These are phyloP conservation scores for Syzygium aromaticum DNA, from an alignment of 345 rosid species.

Conservation along the genomic window DNA sequence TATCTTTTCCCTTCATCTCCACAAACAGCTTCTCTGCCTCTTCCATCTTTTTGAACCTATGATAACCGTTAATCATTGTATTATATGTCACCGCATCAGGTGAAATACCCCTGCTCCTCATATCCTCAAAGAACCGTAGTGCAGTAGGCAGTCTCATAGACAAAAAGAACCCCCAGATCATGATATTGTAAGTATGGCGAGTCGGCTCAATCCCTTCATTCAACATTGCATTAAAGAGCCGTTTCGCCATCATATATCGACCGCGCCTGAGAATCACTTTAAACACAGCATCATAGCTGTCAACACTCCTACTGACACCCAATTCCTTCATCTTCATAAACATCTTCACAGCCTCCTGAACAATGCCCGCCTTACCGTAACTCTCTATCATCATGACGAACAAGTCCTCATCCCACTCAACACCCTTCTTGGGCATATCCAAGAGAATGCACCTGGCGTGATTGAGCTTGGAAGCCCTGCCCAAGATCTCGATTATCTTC, in stretches of 20 bases:
- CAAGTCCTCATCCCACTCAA: constrained; percentile 81
- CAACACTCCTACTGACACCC: constrained; percentile 62
- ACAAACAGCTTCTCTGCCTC: constrained; percentile 78
- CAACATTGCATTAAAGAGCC: constrained; percentile 72
- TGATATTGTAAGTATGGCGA: constrained; percentile 63
- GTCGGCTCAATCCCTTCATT: constrained; percentile 71
- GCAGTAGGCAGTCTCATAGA: constrained; percentile 67
- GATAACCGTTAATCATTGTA: constrained; percentile 66
- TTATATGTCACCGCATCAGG: constrained; percentile 72
- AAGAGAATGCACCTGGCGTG: constrained; percentile 78
- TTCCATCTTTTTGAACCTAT: constrained; percentile 63
- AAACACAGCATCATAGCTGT: constrained; percentile 64
- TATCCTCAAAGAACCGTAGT: constrained; percentile 67
- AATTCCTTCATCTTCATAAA: constrained; percentile 70
- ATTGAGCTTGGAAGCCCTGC: constrained; percentile 64
- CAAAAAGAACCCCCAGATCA: constrained; percentile 88
- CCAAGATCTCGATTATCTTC: constrained; percentile 73
- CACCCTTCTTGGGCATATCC: constrained; percentile 84
- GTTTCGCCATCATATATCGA: constrained; percentile 86
- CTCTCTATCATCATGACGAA: constrained; percentile 61
- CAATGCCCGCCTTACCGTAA: constrained; percentile 78
- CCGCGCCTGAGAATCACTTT: constrained; percentile 80
- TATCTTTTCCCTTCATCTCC: constrained; percentile 74
- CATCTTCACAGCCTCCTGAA: constrained; percentile 81
- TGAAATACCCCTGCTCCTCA: constrained; percentile 52